Percentiles rank a stretch among this genome's conserved stretches.
These are phyloP conservation scores for Penicillium vulpinum DNA, from an alignment of 2,329 filamentous ascomycete species.

Conservation along the genomic window DNA sequence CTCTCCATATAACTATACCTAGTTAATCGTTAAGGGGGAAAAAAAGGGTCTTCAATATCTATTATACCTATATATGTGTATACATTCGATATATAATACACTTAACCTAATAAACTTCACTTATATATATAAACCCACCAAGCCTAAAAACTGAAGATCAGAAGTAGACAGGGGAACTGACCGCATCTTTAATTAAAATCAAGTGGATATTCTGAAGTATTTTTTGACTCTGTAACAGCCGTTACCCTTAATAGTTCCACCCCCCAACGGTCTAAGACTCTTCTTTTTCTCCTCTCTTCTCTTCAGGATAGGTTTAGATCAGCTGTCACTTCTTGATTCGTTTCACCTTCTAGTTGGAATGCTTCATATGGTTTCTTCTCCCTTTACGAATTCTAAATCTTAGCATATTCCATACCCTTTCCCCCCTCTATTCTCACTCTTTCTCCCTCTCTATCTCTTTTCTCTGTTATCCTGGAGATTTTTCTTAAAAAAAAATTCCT, in stretches of 20 bases:
- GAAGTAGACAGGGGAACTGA: constrained; percentile 9
- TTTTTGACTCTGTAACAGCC: neutral
- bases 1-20: too few species aligned
- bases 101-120: too few species aligned
- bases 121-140: too few species aligned
- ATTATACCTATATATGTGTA: too few species aligned
- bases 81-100: too few species aligned
- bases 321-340: constrained; percentile 10
- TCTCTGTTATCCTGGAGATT: neutral
- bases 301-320: constrained; percentile 3
- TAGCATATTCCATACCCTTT: too few species aligned
- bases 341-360: constrained; percentile 7
- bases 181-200: constrained; percentile 25
- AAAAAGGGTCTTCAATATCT: too few species aligned
- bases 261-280: constrained; percentile 10
- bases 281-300: neutral
- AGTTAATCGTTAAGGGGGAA: too few species aligned
- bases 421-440: neutral
- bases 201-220: constrained; percentile 2
- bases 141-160: neutral
- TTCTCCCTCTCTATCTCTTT: neutral
- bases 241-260: neutral
- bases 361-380: neutral
- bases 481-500: too few species aligned
- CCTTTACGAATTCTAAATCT: neutral